Evolutionary conservation across 129 eudicot species (phyloP).

Genomic region (Flaveria linearis): DNA sequence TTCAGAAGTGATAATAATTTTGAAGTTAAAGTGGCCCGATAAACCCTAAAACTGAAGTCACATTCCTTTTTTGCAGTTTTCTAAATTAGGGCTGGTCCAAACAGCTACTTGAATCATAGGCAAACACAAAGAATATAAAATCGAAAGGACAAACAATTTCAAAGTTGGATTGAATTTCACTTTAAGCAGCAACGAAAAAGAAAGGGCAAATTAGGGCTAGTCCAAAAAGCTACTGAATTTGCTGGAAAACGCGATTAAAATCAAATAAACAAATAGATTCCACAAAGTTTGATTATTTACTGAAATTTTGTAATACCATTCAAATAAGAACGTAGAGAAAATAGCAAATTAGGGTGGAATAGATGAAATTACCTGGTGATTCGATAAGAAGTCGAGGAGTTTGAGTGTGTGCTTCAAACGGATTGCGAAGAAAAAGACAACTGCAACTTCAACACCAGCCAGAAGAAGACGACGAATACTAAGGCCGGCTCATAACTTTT

Average conservation of each 20-base stretch:
- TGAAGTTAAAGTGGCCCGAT: neutral
- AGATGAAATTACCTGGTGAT: neutral
- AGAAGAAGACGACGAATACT: neutral
- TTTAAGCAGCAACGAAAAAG: neutral
- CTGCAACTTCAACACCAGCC: neutral
- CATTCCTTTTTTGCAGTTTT: neutral
- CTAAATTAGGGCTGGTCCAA: neutral
- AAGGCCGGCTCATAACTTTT: too few species aligned
- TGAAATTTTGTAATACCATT: neutral
- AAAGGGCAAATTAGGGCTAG: neutral
- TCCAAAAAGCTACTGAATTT: neutral
- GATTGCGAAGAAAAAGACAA: neutral
- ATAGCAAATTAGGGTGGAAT: neutral
- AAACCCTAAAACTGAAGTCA: neutral
- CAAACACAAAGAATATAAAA: neutral
- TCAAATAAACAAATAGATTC: neutral
- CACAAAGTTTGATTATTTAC: neutral
- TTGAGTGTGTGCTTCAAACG: neutral
- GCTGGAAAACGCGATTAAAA: neutral
- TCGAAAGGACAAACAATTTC: neutral
- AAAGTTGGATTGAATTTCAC: neutral
- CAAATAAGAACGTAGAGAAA: neutral
- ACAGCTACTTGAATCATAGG: neutral
- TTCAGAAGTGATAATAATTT: neutral
- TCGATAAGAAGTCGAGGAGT: too few species aligned